phyloP scores from a whole-genome alignment of 1,284 basidiomycete species.

The Xerocomus cyaneibrunnescens region DNA sequence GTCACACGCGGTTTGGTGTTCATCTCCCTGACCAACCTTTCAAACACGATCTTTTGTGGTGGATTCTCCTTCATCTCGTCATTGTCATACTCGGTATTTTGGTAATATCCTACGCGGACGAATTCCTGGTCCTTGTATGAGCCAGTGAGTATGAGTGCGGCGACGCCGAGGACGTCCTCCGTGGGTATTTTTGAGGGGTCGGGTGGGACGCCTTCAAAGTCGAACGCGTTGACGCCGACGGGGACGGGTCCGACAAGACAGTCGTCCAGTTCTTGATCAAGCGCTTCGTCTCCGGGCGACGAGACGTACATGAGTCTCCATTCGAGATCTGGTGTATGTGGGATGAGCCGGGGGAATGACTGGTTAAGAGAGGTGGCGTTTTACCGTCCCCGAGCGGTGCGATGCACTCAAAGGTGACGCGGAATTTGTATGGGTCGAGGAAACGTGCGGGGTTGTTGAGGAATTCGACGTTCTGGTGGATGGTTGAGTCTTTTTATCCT shows the following conservation, averaged over 20 bases:
- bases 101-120: slow-evolving; percentile 98
- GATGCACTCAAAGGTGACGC: slow-evolving; percentile 98
- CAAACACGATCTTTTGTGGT: slow-evolving; percentile 70
- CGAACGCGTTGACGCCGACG: slow-evolving; percentile 93
- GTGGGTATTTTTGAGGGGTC: slow-evolving; percentile 74
- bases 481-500: not conserved
- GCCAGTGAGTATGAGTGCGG: slow-evolving; percentile 89
- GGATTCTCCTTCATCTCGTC: slow-evolving; percentile 83
- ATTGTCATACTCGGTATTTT: slow-evolving; percentile 97
- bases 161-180: slow-evolving; percentile 86
- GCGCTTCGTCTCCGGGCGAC: slow-evolving; percentile 86
- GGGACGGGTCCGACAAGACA: slow-evolving; percentile 97
- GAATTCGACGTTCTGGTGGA: slow-evolving; percentile 73
- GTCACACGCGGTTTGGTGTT: slow-evolving; percentile 95
- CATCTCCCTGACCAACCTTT: slow-evolving; percentile 83
- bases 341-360: not conserved
- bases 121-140: slow-evolving; percentile 95
- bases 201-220: slow-evolving; percentile 83
- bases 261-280: slow-evolving; percentile 95
- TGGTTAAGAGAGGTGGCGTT: slow-evolving; percentile 17
- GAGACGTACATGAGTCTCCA: slow-evolving; percentile 98
- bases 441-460: slow-evolving; percentile 93
- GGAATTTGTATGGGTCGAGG: slow-evolving; percentile 89
- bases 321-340: slow-evolving; percentile 73
- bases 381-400: slow-evolving; percentile 87